These are phyloP conservation scores for Metschnikowia picachoensis DNA, from an alignment of 805 yeast genomes.

Conservation along the genomic window DNA sequence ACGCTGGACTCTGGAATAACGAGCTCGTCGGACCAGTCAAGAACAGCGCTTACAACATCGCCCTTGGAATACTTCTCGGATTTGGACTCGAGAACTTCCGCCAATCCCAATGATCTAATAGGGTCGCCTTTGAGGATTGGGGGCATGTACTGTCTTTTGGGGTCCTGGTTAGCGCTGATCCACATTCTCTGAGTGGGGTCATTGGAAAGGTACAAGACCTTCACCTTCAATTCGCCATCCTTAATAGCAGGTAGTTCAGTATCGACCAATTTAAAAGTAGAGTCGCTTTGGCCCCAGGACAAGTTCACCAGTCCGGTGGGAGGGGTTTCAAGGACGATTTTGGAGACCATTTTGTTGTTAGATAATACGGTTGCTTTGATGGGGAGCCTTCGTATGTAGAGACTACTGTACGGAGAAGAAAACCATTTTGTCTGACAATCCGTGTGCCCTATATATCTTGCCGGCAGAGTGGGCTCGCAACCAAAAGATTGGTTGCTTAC, in stretches of 20 bases:
- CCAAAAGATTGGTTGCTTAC: not conserved
- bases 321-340: constrained; percentile 22
- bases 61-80: constrained; percentile 39
- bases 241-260: constrained; percentile 18
- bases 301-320: constrained; percentile 22
- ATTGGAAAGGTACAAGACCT: constrained; percentile 46
- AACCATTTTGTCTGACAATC: not conserved
- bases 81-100: constrained; percentile 46
- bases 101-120: constrained; percentile 46
- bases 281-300: constrained; percentile 20
- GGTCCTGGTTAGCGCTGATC: constrained; percentile 38
- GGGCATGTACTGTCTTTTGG: constrained; percentile 29
- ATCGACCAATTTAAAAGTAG: constrained; percentile 29
- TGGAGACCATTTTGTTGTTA: constrained; percentile 10
- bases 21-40: constrained; percentile 48
- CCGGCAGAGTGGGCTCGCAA: not conserved
- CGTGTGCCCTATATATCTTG: no score
- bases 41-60: constrained; percentile 36
- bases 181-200: constrained; percentile 63
- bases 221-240: constrained; percentile 43
- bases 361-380: not conserved
- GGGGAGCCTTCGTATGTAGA: not conserved
- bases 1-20: constrained; percentile 28
- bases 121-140: constrained; percentile 43
- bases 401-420: not conserved